These are phyloP conservation scores for Debaryomycetaceae sp. DNA, from an alignment of 1,139 yeast species.

Conservation along the genomic window DNA sequence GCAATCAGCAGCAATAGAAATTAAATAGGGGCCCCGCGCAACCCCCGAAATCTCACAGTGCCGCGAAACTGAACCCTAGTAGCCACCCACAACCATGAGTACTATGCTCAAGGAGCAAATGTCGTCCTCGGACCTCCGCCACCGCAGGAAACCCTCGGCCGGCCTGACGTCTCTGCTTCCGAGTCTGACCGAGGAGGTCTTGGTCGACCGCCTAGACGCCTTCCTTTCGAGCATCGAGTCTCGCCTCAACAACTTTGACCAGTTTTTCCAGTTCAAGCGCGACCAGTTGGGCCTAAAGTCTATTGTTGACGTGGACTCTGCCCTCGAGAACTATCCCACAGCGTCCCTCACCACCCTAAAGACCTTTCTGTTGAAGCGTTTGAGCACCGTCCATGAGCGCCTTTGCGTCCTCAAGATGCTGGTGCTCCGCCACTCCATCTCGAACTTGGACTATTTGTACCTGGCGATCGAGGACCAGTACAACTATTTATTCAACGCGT, in stretches of 20 bases:
- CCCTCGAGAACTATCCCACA: slow-evolving; percentile 8
- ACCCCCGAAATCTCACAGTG: too few relatives aligned
- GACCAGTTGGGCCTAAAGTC: slow-evolving; percentile 7
- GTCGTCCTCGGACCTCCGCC: too few relatives aligned
- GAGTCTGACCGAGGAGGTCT: slow-evolving; percentile 32
- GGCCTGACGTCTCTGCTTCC: not conserved
- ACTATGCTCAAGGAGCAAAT: too few relatives aligned
- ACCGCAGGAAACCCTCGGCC: not conserved
- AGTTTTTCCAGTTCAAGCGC: slow-evolving; percentile 29
- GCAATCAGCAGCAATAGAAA: too few relatives aligned
- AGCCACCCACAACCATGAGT: too few relatives aligned
- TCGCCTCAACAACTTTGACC: slow-evolving; percentile 40
- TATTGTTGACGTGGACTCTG: slow-evolving; percentile 1
- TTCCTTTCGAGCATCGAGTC: slow-evolving; percentile 46
- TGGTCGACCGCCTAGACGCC: slow-evolving; percentile 40
- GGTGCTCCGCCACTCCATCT: slow-evolving; percentile 31
- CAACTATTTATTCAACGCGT: slow-evolving; percentile 28
- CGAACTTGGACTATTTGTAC: slow-evolving; percentile 37
- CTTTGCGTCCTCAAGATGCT: slow-evolving; percentile 30
- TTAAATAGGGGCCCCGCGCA: too few relatives aligned
- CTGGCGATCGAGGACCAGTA: slow-evolving; percentile 46
- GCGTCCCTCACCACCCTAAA: slow-evolving; percentile 20
- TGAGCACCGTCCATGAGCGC: slow-evolving; percentile 32
- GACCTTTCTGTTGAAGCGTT: slow-evolving; percentile 22
- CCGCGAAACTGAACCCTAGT: too few relatives aligned